Conservation (phyloP, 345 rosid species). For the Psidium friedrichsthalianum region DNA sequence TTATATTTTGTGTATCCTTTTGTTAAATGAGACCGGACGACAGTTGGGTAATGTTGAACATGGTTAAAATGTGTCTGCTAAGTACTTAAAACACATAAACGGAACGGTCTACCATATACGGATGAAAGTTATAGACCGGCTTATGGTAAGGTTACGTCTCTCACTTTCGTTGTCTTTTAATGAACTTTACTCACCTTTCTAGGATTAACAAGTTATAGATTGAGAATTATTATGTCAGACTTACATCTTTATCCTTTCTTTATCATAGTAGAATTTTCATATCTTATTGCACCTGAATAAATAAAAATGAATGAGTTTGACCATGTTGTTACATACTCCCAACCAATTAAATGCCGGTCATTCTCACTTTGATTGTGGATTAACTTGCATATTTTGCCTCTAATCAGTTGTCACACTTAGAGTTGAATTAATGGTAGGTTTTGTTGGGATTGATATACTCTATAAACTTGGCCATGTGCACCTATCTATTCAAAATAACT, state of each 20-base stretch:
- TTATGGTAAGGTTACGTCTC: neutral
- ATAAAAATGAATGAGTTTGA: neutral
- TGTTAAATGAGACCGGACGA: neutral
- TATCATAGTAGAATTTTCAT: neutral
- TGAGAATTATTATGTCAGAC: neutral
- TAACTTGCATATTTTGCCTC: neutral
- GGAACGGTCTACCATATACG: neutral
- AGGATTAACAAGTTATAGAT: neutral
- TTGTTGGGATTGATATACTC: neutral
- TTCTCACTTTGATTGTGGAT: neutral
- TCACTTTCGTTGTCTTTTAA: neutral
- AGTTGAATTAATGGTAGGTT: neutral
- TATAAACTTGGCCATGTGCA: no score
- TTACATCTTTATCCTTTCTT: neutral
- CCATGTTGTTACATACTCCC: neutral
- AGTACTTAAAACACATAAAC: neutral
- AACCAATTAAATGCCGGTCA: neutral
- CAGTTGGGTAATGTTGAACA: neutral
- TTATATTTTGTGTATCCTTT: neutral
- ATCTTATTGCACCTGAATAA: neutral
- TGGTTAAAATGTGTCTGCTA: neutral
- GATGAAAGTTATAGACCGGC: neutral
- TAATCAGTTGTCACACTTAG: neutral
- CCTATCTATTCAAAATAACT: neutral
- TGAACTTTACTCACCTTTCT: neutral